Conservation (phyloP, 2,329 filamentous ascomycete species). For the Aspergillus sp. region DNA sequence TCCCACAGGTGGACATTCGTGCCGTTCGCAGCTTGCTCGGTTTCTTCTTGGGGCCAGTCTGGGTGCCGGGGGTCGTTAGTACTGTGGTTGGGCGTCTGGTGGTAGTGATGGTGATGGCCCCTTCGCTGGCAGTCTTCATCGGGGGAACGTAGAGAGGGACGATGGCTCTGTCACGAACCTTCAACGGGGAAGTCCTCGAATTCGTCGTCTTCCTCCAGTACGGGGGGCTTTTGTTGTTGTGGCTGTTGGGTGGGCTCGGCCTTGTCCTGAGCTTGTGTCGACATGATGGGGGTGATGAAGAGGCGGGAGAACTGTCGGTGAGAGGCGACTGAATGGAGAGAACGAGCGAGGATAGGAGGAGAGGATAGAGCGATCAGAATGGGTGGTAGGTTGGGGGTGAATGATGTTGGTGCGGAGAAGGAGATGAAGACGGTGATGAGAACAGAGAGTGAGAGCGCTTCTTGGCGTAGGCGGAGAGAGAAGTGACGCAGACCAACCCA, state of each 20-base stretch:
- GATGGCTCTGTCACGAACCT: slow-evolving; percentile 54
- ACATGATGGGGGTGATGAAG: slow-evolving; percentile 42
- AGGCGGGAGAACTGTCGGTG: slow-evolving; percentile 2
- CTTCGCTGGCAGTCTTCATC: background rate
- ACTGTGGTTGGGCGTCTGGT: slow-evolving; percentile 5
- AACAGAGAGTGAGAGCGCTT: background rate
- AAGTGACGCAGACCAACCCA: slow-evolving; percentile 1
- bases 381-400: background rate
- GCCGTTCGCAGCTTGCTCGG: slow-evolving; percentile 59
- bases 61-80: slow-evolving; percentile 1
- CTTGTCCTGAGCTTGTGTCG: slow-evolving; percentile 36
- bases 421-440: background rate
- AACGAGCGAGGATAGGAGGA: background rate
- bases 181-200: slow-evolving; percentile 99
- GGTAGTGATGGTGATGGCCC: slow-evolving; percentile 1
- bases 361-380: background rate
- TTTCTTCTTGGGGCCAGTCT: slow-evolving; percentile 95
- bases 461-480: background rate
- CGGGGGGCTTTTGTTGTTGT: slow-evolving; percentile 62
- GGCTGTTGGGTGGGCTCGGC: slow-evolving; percentile 43
- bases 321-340: background rate
- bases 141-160: background rate
- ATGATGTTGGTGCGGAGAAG: too few species aligned
- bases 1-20: slow-evolving; percentile 88
- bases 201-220: slow-evolving; percentile 95